Conservation (phyloP, 2,329 filamentous ascomycete species). For the Chrysoporthe cubensis region DNA sequence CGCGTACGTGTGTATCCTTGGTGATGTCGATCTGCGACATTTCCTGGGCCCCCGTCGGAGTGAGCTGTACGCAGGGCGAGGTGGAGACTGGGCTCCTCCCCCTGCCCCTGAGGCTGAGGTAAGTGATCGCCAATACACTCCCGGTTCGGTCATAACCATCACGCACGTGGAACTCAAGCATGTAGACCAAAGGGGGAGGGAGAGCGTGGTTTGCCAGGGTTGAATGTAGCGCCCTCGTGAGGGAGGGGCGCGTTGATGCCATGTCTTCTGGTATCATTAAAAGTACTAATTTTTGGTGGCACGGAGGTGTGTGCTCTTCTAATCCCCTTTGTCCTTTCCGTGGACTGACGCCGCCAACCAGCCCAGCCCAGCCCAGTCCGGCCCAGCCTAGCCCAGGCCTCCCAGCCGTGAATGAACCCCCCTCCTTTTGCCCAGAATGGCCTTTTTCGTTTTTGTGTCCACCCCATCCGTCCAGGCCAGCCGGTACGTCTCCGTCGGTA, state of each 20-base stretch:
- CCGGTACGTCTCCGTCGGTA: constrained; percentile 19
- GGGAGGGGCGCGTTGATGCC: constrained; percentile 9
- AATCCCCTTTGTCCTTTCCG: background rate
- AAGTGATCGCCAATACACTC: too few relatives aligned
- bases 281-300: constrained; percentile 20
- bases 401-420: constrained; percentile 10
- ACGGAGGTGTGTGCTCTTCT: constrained; percentile 13
- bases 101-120: too few relatives aligned
- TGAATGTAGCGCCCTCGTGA: constrained; percentile 1
- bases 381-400: background rate
- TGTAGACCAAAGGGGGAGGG: background rate
- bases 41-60: too few relatives aligned
- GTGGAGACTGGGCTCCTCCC: too few relatives aligned
- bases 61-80: too few relatives aligned
- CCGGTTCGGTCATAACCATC: too few relatives aligned
- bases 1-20: too few relatives aligned
- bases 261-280: constrained; percentile 29
- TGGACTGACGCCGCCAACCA: constrained; percentile 6
- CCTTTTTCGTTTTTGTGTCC: constrained; percentile 4
- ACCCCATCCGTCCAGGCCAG: constrained; percentile 25
- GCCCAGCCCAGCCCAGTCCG: background rate
- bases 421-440: constrained; percentile 13
- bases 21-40: too few relatives aligned
- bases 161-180: too few relatives aligned
- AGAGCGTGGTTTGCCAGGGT: background rate